Evolutionary conservation across 768 basidiomycete species (phyloP), one percentile per base, ranked within the genome.

Genomic region (Termitomyces sp.): DNA sequence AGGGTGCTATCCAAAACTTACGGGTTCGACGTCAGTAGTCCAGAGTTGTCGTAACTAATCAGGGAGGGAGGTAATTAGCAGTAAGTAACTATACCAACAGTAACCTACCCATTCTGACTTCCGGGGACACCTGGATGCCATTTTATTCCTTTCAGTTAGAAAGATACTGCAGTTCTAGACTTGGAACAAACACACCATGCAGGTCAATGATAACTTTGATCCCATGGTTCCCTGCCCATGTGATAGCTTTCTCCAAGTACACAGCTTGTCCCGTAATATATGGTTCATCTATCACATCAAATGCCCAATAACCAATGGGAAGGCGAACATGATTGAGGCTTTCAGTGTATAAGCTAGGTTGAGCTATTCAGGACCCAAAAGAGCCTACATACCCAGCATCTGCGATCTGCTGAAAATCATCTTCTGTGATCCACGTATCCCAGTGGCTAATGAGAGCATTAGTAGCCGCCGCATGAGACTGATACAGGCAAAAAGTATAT

Each of bases 251-350:
- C 56, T 74, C 60, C 15, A 92, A 71, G 70, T 86, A 90, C 15
- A 81, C 75, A 30, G 86, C 70, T 66, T 91, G 89, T 12, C 90
- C 90, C 68, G 81, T 78, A 56, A 88, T 81, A 67, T 78, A 92
- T 8, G 91, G 92, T 62, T 93, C 87, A 2, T 88, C 89, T 14
- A 75, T 73, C 15, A 79, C 82, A 55, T 93, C 90, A 61, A 86
- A 92, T 0, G 88, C 91, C 90, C 90, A 95, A 68, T 90, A 96
- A 11, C 92, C 93, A 45, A 95, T 89, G 12, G 91, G 90, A 40
- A 93, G 64, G 43, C 90, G 82, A 51, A 93, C 86, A 67, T 91
- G 89, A 64, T 91, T 92, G 51, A 92, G 73, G 11, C 88, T 88
- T 63, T 15, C 56, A 58, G 44, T 7, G 12, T 15, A 32, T 21